phyloP scores from a whole-genome alignment of 208 protist genomes.

The Angomonas deanei region DNA sequence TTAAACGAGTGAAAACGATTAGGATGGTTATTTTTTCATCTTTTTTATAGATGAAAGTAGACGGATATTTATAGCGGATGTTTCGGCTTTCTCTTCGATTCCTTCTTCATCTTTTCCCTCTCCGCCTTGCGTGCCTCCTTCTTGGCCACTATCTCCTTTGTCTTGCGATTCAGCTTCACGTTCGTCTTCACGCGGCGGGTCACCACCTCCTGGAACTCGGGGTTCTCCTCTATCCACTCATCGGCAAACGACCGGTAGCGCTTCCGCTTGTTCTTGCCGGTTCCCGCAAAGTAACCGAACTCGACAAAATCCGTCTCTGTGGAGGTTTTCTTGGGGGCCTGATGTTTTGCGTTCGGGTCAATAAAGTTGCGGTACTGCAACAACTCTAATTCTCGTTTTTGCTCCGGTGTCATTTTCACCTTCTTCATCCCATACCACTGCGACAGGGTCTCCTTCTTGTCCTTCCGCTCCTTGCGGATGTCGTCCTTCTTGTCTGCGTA shows the following conservation, averaged over 20 bases:
- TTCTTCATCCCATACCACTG: constrained; percentile 89
- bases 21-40: background rate
- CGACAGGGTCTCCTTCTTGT: constrained; percentile 67
- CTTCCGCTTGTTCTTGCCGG: constrained; percentile 65
- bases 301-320: constrained; percentile 71
- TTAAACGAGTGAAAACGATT: background rate
- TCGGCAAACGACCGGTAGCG: constrained; percentile 85
- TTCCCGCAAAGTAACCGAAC: constrained; percentile 78
- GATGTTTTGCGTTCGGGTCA: constrained; percentile 64
- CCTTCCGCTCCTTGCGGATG: constrained; percentile 52
- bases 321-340: constrained; percentile 69
- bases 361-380: constrained; percentile 88
- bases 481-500: constrained; percentile 65
- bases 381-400: constrained; percentile 78
- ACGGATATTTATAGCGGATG: constrained; percentile 6
- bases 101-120: constrained; percentile 51
- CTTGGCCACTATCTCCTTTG: constrained; percentile 58
- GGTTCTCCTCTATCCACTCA: constrained; percentile 86
- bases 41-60: constrained; percentile 6
- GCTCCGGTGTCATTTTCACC: constrained; percentile 32
- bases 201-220: constrained; percentile 67
- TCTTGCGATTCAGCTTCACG: constrained; percentile 65
- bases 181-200: constrained; percentile 69
- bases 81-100: constrained; percentile 53
- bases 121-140: constrained; percentile 24